Percentiles rank a stretch among this genome's conserved stretches.
These are phyloP conservation scores for Starmerella powellii DNA, from an alignment of 805 yeast genomes.

Conservation along the genomic window DNA sequence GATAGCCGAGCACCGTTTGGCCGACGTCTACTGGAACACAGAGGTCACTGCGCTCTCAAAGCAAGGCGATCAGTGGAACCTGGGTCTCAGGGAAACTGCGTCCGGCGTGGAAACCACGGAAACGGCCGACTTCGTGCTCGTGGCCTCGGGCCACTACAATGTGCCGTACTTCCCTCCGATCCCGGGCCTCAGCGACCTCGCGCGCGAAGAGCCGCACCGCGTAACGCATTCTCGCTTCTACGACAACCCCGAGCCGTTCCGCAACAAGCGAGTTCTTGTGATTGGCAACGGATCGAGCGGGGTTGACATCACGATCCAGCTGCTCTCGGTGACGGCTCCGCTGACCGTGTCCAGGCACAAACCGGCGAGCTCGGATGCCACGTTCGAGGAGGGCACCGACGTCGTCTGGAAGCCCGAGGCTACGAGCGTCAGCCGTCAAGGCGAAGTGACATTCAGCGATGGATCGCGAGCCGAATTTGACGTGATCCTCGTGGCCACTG, in stretches of 20 bases:
- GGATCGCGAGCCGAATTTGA: constrained; percentile 43
- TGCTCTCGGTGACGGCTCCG: constrained; percentile 35
- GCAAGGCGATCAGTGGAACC: constrained; percentile 34
- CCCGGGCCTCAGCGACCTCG: constrained; percentile 42
- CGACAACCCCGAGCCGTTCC: constrained; percentile 37
- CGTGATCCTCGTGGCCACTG: constrained; percentile 56
- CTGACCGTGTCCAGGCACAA: constrained; percentile 41
- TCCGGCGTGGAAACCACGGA: constrained; percentile 18
- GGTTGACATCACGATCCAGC: constrained; percentile 55
- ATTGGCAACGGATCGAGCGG: constrained; percentile 77
- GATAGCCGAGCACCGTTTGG: constrained; percentile 25
- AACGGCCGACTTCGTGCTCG: constrained; percentile 46
- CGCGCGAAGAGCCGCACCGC: constrained; percentile 11
- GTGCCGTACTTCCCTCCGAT: constrained; percentile 49
- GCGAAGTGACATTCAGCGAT: constrained; percentile 37
- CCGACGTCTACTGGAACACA: constrained; percentile 36
- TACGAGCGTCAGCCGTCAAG: constrained; percentile 31
- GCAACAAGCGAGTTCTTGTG: constrained; percentile 40
- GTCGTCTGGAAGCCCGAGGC: constrained; percentile 31
- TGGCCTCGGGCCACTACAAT: constrained; percentile 55
- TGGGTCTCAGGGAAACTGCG: constrained; percentile 28
- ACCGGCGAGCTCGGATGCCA: constrained; percentile 30
- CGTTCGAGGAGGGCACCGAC: constrained; percentile 28
- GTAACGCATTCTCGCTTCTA: constrained; percentile 49
- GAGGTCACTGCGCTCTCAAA: constrained; percentile 36